phyloP scores from a whole-genome alignment of 2,329 filamentous ascomycete species.

The Penicillium polonicum region DNA sequence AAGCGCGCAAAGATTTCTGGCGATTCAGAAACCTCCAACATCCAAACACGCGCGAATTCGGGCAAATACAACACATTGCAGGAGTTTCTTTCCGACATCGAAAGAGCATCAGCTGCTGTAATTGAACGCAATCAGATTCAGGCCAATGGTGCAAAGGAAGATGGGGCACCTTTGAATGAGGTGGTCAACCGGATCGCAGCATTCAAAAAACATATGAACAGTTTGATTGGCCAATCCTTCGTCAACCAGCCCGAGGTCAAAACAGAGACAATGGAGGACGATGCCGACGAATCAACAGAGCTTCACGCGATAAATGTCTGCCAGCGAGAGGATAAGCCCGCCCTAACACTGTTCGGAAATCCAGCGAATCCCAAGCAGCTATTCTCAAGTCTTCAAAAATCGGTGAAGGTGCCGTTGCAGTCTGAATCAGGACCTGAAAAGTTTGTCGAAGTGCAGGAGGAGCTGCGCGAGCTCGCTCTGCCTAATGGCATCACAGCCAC shows the following conservation, averaged over 20 bases:
- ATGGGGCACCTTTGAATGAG: conserved; percentile 34
- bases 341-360: conserved; percentile 75
- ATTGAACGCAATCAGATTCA: conserved; percentile 39
- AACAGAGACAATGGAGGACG: conserved; percentile 37
- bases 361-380: conserved; percentile 73
- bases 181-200: conserved; percentile 48
- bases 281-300: conserved; percentile 33
- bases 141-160: conserved; percentile 26
- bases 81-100: conserved; percentile 45
- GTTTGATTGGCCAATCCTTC: conserved; percentile 63
- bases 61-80: conserved; percentile 43
- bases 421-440: conserved; percentile 39
- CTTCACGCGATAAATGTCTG: conserved; percentile 41
- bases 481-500: conserved; percentile 73
- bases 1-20: conserved; percentile 45
- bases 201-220: conserved; percentile 64
- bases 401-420: conserved; percentile 34
- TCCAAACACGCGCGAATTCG: conserved; percentile 40
- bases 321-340: conserved; percentile 53
- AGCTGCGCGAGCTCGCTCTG: conserved; percentile 63
- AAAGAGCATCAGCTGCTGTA: conserved; percentile 38
- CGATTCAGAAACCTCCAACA: conserved; percentile 35
- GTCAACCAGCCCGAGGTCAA: conserved; percentile 39
- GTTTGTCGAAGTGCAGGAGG: conserved; percentile 44
- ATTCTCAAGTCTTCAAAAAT: conserved; percentile 77